Conservation (phyloP, 78 protist genomes). For the Planoprotostelium fungivorum region DNA sequence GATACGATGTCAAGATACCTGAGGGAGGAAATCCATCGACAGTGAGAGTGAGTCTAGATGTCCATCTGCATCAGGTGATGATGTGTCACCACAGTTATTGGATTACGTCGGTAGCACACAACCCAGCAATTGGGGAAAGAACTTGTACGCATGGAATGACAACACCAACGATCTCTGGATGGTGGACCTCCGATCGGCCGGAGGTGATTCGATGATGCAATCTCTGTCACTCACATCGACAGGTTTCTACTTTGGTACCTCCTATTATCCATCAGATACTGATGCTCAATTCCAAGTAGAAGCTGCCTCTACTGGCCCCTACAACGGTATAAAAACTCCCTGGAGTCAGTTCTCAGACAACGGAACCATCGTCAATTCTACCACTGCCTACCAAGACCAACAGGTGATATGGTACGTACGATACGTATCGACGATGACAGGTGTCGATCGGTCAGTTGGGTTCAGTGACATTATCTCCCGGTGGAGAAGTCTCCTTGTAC, state of each 20-base stretch:
- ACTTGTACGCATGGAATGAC: background rate
- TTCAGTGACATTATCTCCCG: background rate
- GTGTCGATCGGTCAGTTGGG: background rate
- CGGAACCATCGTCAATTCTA: background rate
- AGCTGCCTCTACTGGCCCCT: background rate
- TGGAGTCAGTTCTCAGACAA: background rate
- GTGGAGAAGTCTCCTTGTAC: background rate
- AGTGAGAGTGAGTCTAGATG: background rate
- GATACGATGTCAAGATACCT: background rate
- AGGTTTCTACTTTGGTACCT: background rate
- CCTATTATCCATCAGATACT: background rate
- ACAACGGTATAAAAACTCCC: too few relatives aligned
- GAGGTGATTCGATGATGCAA: background rate
- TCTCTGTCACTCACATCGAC: background rate
- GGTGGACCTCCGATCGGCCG: background rate
- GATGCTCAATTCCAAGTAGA: background rate
- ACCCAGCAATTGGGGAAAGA: background rate
- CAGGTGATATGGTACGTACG: background rate
- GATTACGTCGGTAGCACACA: background rate
- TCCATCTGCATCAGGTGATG: background rate
- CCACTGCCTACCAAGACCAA: background rate
- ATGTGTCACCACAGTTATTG: background rate
- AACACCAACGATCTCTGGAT: background rate
- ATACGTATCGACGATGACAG: background rate
- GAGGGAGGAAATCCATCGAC: background rate